Evolutionary conservation across 495 filamentous ascomycete genomes (phyloP), one percentile per base, ranked within the genome.

Genomic region (Talaromyces nanjingensis): DNA sequence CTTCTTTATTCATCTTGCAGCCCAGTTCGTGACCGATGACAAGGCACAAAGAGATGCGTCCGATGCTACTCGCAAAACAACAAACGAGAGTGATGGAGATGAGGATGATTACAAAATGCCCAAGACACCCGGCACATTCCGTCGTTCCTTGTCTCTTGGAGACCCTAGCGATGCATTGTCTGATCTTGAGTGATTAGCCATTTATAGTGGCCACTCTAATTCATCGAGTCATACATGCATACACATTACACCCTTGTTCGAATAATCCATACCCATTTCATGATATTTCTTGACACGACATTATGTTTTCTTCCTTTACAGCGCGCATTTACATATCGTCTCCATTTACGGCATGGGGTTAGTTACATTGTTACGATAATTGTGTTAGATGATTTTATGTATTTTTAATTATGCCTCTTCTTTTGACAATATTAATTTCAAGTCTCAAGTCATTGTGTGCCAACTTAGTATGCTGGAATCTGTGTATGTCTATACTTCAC

Each of bases 1-100:
- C 7, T 74, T 94, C 47, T 90, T 96, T 79, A 80, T 96, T 7
- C 85, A 85, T 59, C 89, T 96, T 31, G 90, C 92, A 2, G 86
- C 89, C 0, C 84, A 83, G 42, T 90, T 96, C 65, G 81, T 85
- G 0, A 83, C 87, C 22, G 89, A 86, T 4, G 73, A 76, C 2
- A 68, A 65, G 29, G 52, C 67, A 49, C 72, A 66, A 42, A 65
- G 70, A 14, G 62, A 69, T 6, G 34, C 63, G 1, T 57, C 25
- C 2, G 52, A 64, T 8, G 11, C 62, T 5, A 18, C 47, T 18
- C 45, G 9, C 24, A 31, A 37, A 12, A 24, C 29, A 33, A 34
- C 16, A 2, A 60, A 24, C 2, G 58, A 60, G n/a, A 18, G 59
- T 16, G 65, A 66, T 16, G 71, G 72, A 42, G 59, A 66, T n/a